These are phyloP conservation scores for Penicillium sp. DNA, from an alignment of 2,329 filamentous ascomycete species.

Conservation along the genomic window DNA sequence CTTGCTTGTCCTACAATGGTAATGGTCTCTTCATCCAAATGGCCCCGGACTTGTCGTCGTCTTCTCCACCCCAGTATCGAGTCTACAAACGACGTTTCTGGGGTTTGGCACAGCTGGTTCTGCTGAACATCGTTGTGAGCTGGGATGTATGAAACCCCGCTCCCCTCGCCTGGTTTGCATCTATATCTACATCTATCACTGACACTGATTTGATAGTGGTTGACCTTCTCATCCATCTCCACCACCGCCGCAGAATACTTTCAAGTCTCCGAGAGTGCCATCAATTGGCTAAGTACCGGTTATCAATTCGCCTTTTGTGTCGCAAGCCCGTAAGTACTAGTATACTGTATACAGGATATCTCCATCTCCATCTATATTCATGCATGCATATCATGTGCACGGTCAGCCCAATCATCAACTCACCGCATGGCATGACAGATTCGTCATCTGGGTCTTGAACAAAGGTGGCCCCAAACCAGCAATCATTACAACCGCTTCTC, in stretches of 20 bases:
- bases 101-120: slow-evolving; percentile 77
- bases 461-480: slow-evolving; percentile 74
- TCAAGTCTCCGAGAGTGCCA: slow-evolving; percentile 69
- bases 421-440: too few relatives aligned
- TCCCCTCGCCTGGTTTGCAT: background rate
- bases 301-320: slow-evolving; percentile 85
- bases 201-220: slow-evolving; percentile 65
- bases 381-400: too few relatives aligned
- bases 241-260: slow-evolving; percentile 77
- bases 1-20: background rate
- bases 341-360: too few relatives aligned
- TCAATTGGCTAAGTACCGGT: slow-evolving; percentile 91
- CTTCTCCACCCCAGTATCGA: slow-evolving; percentile 43
- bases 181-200: background rate
- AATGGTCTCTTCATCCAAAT: slow-evolving; percentile 1
- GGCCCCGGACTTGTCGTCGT: background rate
- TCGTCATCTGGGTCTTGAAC: slow-evolving; percentile 77
- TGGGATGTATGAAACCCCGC: slow-evolving; percentile 75
- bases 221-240: slow-evolving; percentile 86
- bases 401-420: too few relatives aligned
- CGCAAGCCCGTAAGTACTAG: slow-evolving; percentile 64
- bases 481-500: slow-evolving; percentile 71
- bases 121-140: slow-evolving; percentile 90
- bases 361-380: too few relatives aligned
- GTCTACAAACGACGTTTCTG: slow-evolving; percentile 90